Base-by-base conservation (phyloP, 805 yeast species). In the Kazachstania viticola region DNA sequence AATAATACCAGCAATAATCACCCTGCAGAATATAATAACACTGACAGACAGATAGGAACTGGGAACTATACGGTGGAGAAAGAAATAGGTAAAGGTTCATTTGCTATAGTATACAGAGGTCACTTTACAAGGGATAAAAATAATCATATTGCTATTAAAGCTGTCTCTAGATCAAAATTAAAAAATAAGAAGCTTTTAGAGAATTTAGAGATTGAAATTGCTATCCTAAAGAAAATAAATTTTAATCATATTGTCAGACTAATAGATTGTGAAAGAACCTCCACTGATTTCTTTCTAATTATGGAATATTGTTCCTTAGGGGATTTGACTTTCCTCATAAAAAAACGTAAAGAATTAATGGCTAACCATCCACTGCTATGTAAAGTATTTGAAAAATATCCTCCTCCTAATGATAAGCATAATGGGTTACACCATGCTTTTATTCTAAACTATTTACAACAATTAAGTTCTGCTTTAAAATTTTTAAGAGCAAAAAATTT, bases 221-320 rank as follows among this genome's bases (percentile, higher is more conserved):
- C 82, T 26, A 91, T 91, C 28, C 64, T 91, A 40, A 85, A 85
- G 61, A 75, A 82, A 34, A 68, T 91, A 62, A 76, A 79, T 44
- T 95, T 91, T 49, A 94, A 95, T 1, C 97, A 91, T 54, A 80
- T 91, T 34, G 98, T 91, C 9, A 78, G 78, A 13, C 62, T 91
- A 29, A 59, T 82, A 37, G 97, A 88, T 49, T 85, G 84, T 50
- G 74, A 75, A 37, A 79, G 83, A 49, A 79, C 95, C 1, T 58
- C 73, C 8, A 54, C 74, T 9, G 83, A 87, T 55, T 83, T 85
- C 61, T 88, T 84, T 52, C 62, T 91, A 40, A 76, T 88, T 13
- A 91, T 91, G 96, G 97, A 91, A 56, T 91, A 84, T 61, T 91
- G 98, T 54, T 76, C 96, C 1, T 63, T 91, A 51, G 98, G 98